Evolutionary conservation across 495 filamentous ascomycete species (phyloP), one percentile per base, ranked within the genome.

Genomic region (Xylaria bambusicola): DNA sequence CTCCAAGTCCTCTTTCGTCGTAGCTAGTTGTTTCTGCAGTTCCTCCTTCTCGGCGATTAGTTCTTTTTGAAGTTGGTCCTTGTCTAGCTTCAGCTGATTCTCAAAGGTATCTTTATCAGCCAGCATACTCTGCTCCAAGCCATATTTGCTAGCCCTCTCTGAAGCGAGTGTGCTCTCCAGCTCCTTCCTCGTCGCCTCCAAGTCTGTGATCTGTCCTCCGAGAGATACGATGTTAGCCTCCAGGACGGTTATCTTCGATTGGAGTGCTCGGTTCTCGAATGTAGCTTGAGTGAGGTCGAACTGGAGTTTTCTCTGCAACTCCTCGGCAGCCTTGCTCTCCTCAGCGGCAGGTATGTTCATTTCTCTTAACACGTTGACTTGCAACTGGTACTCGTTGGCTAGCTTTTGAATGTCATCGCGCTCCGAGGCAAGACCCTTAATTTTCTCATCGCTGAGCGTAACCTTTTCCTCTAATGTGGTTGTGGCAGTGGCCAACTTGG

Each of bases 401-500:
- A 72, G 27, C 6, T 47, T 48, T 6, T 45, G 52, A 21, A 76
- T 56, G 15, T 45, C 35, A 24, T 71, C 64, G 12, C 73, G 68
- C 24, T 61, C 55, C n/a, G 62, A 40, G 21, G 59, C 35, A 53
- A 77, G 51, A n/a, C 63, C 62, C 45, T 59, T 60, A 29, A 77
- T 65, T 23, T 78, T 73, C 66, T 68, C 69, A 62, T 76, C 72
- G 33, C 71, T 70, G 54, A 54, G 60, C 47, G 70, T 69, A 12
- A 74, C 67, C 24, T 74, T 72, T 52, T 62, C 70, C 54, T 78
- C 66, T 29, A 77, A 69, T 45, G 66, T 61, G 17, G 65, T 68
- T 24, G 67, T 66, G 50, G 67, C 64, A 40, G 65, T 59, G 42
- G 73, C 72, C 1, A 80, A 63, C 15, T 67, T 69, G 12, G 67